phyloP scores from a whole-genome alignment of 2,329 filamentous ascomycete genomes.

The Cadophora gregata region DNA sequence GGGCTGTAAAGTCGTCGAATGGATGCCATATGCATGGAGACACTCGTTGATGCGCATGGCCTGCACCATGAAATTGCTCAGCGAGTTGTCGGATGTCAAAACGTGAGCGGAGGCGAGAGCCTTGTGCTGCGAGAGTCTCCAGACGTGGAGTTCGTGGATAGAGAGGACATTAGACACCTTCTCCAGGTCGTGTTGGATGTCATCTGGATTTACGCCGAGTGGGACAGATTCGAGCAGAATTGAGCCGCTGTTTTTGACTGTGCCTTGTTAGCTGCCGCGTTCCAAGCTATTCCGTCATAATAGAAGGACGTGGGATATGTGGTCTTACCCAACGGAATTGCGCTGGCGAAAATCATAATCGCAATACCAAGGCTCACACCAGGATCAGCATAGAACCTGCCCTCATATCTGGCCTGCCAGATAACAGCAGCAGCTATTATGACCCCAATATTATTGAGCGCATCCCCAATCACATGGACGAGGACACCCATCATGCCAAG shows the following conservation, averaged over 20 bases:
- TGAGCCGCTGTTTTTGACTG: slow-evolving; percentile 62
- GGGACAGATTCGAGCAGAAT: slow-evolving; percentile 75
- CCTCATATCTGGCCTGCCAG: slow-evolving; percentile 64
- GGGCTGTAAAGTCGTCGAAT: slow-evolving; percentile 74
- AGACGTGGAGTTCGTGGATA: slow-evolving; percentile 76
- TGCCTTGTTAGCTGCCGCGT: background rate
- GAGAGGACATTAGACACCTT: slow-evolving; percentile 69
- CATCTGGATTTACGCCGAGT: slow-evolving; percentile 60
- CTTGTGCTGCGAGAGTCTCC: slow-evolving; percentile 74
- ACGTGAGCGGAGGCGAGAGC: slow-evolving; percentile 73
- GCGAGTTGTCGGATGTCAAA: slow-evolving; percentile 61
- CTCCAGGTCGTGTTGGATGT: slow-evolving; percentile 73
- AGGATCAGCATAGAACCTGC: slow-evolving; percentile 74
- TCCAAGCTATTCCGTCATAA: background rate
- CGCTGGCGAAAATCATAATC: slow-evolving; percentile 72
- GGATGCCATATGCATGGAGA: slow-evolving; percentile 75
- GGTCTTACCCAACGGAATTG: slow-evolving; percentile 58
- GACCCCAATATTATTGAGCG: slow-evolving; percentile 78
- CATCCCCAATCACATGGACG: slow-evolving; percentile 74
- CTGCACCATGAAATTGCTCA: slow-evolving; percentile 64
- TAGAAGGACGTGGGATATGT: background rate
- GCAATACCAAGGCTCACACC: slow-evolving; percentile 72
- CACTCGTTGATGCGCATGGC: slow-evolving; percentile 70
- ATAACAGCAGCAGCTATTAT: slow-evolving; percentile 73
- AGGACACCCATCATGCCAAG: slow-evolving; percentile 76